Conservation (phyloP, 2,329 filamentous ascomycete genomes). For the Exophiala spinifera region DNA sequence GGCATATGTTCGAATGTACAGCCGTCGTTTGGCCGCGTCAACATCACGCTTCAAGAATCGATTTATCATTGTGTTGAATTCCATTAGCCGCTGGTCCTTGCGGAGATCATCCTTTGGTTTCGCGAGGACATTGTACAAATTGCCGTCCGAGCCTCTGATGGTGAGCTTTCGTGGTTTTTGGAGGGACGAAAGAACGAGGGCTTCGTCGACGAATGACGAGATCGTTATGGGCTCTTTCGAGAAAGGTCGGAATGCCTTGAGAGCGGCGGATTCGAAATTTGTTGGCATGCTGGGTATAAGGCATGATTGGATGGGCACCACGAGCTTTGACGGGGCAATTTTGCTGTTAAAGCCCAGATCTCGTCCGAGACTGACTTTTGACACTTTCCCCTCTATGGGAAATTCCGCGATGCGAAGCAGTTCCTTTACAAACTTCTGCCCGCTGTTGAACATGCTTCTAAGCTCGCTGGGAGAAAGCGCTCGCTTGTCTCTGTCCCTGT, state of each 20-base stretch:
- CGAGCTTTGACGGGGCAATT: conserved; percentile 74
- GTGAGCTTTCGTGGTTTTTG: conserved; percentile 89
- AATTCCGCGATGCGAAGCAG: conserved; percentile 77
- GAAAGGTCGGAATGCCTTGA: conserved; percentile 77
- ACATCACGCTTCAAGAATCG: conserved; percentile 86
- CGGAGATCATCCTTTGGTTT: conserved; percentile 98
- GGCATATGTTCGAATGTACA: conserved; percentile 96
- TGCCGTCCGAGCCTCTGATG: conserved; percentile 83
- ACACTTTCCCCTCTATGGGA: conserved; percentile 67
- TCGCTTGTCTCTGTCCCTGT: conserved; percentile 46
- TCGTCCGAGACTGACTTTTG: conserved; percentile 70
- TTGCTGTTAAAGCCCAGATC: conserved; percentile 83
- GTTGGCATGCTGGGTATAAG: conserved; percentile 76
- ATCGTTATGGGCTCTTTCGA: conserved; percentile 83
- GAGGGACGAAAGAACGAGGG: conserved; percentile 83
- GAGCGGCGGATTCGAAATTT: conserved; percentile 64
- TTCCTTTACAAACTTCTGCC: conserved; percentile 79
- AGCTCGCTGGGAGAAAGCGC: conserved; percentile 55
- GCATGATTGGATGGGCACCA: conserved; percentile 83
- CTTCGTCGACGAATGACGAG: conserved; percentile 74
- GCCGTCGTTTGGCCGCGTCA: conserved; percentile 80
- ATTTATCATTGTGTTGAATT: conserved; percentile 98
- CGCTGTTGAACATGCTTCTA: conserved; percentile 68
- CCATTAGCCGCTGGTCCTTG: conserved; percentile 97
- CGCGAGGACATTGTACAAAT: conserved; percentile 83